Conservation (phyloP, 148 eudicot species). For the Fagopyrum homotropicum region DNA sequence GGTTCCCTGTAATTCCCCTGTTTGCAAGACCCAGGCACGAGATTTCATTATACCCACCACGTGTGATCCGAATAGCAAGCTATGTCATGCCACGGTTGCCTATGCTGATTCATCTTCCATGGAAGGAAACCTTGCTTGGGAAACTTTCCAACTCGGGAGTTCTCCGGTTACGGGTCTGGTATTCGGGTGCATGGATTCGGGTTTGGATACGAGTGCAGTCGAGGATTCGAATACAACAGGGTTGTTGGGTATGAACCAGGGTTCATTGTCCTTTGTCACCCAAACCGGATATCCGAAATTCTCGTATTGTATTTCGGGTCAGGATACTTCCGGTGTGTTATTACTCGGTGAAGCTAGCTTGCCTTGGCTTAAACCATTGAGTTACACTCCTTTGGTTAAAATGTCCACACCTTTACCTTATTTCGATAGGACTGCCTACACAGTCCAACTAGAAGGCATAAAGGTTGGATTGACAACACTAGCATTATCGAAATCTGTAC, state of each 20-base stretch:
- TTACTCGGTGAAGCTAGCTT: constrained; percentile 52
- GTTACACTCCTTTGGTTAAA: constrained; percentile 68
- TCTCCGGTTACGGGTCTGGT: constrained; percentile 34
- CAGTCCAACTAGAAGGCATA: constrained; percentile 72
- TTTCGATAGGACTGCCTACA: constrained; percentile 67
- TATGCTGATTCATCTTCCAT: constrained; percentile 73
- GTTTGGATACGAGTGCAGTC: constrained; percentile 33
- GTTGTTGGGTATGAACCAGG: constrained; percentile 85
- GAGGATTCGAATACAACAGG: constrained; percentile 68
- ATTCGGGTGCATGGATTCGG: constrained; percentile 79
- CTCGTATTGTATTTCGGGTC: constrained; percentile 86
- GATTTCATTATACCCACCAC: not conserved
- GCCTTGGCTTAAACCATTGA: constrained; percentile 48
- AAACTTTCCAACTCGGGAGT: constrained; percentile 40
- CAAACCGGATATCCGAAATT: constrained; percentile 78
- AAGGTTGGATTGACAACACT: constrained; percentile 42
- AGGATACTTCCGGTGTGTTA: constrained; percentile 54
- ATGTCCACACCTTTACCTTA: constrained; percentile 62
- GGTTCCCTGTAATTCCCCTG: constrained; percentile 51
- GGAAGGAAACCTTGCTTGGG: constrained; percentile 67
- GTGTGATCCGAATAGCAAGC: constrained; percentile 50
- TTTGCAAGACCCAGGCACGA: constrained; percentile 2
- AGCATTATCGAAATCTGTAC: constrained; percentile 47
- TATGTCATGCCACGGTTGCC: constrained; percentile 61
- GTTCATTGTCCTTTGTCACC: constrained; percentile 65